A percentile compares a stretch with the other conserved stretches of the same genome.
phyloP scores from a whole-genome alignment of 805 yeast genomes.

The Suhomyces prunicola region DNA sequence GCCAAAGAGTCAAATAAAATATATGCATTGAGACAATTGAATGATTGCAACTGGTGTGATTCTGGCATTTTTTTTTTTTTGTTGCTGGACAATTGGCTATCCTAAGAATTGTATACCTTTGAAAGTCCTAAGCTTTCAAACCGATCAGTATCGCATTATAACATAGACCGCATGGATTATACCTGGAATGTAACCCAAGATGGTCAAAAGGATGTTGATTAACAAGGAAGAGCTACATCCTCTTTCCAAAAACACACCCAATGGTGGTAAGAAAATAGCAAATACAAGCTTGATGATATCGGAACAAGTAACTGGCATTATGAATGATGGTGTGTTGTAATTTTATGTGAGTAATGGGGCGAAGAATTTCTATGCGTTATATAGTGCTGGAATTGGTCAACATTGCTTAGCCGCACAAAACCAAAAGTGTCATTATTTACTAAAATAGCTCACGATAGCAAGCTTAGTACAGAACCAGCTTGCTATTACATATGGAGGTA shows the following conservation, averaged over 20 bases:
- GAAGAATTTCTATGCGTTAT: background rate
- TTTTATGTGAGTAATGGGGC: background rate
- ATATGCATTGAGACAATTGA: background rate
- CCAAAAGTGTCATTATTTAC: background rate
- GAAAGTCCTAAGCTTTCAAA: background rate
- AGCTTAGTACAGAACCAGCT: background rate
- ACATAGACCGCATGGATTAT: slow-evolving; percentile 62
- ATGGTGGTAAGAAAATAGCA: slow-evolving; percentile 56
- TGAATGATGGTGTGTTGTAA: background rate
- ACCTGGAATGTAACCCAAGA: slow-evolving; percentile 77
- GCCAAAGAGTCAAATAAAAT: background rate
- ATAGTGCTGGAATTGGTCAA: background rate
- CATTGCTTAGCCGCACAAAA: slow-evolving; percentile 2
- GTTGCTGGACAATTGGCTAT: background rate
- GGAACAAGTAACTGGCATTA: slow-evolving; percentile 50
- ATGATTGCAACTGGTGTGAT: background rate
- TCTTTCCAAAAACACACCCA: slow-evolving; percentile 59
- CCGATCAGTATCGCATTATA: slow-evolving; percentile 31
- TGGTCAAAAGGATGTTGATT: slow-evolving; percentile 62
- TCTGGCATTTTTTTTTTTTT: background rate
- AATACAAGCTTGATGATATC: slow-evolving; percentile 51
- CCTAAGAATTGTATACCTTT: background rate
- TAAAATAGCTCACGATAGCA: background rate
- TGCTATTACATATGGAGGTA: background rate
- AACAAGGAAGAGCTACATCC: slow-evolving; percentile 47